Evolutionary conservation across 169 alveolate genomes (phyloP), one percentile per base, ranked within the genome.

Genomic region (Plasmodium reichenowi): DNA sequence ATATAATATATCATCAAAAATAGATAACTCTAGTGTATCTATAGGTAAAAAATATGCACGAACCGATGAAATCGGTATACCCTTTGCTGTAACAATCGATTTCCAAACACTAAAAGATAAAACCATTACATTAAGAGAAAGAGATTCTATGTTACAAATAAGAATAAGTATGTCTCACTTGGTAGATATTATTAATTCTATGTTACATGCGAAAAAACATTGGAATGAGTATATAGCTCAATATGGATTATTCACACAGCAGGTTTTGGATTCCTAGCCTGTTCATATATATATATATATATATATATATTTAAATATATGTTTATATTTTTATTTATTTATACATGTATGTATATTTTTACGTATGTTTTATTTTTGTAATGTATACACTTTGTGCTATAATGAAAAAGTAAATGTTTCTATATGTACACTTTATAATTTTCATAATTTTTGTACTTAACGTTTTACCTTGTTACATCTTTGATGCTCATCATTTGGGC

Each of bases 1-100:
- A 7, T 83, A 83, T 56, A 98, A 98, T 38, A 88, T 97, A 20
- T 94, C 99, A 2, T 97, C 97, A 62, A 97, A 97, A 92, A 93
- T 98, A 56, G 99, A 98, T 88, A 96, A 93, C 66, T 93, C 99
- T 6, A 95, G 98, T n/a, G 97, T 95, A 24, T 93, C 99, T 8
- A 96, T 98, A 72, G 99, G 99, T 15, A 97, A 96, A 92, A 94
- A 98, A 88, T 98, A 98, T 92, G 99, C 99, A 1, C 93, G 99
- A 74, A 97, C 99, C 64, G 99, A 98, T 75, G 99, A 98, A 94
- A 95, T 98, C 10, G 99, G 99, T 3, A 97, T 98, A 50, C 99
- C 99, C 13, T 98, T 97, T 94, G 99, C 99, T 32, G 94, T 98
- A 62, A 98, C 99, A 20, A 96, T 98, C 13, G 99, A 98, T 93